Evolutionary conservation across 1,284 basidiomycete genomes (phyloP).

Genomic region (Wolfiporia cocos): DNA sequence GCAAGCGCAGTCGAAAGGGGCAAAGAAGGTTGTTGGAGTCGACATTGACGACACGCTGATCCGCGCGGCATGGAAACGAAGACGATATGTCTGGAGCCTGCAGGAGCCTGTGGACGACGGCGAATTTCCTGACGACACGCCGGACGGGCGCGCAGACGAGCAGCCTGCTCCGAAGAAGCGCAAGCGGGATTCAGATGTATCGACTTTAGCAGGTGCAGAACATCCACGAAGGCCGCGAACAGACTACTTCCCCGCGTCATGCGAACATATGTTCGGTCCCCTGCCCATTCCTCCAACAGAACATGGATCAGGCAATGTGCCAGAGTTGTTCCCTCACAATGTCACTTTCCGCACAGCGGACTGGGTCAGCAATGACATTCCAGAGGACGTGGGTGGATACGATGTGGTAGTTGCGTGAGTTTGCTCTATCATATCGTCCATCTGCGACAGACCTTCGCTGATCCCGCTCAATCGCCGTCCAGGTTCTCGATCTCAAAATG

Average conservation of each 20-base stretch:
- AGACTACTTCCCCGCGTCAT: constrained; percentile 68
- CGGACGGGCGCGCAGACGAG: neutral
- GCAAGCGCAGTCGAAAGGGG: constrained; percentile 56
- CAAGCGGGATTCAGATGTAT: constrained; percentile 10
- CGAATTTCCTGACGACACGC: neutral
- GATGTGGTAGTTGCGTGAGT: constrained; percentile 72
- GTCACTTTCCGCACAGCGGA: constrained; percentile 62
- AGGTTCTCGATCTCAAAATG: constrained; percentile 83
- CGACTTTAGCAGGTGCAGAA: too few relatives aligned
- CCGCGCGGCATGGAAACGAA: constrained; percentile 62
- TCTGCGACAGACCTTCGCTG: neutral
- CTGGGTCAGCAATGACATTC: constrained; percentile 56
- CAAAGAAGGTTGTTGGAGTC: constrained; percentile 65
- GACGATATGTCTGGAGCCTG: constrained; percentile 63
- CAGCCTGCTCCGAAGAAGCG: constrained; percentile 20
- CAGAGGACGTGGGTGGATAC: constrained; percentile 54
- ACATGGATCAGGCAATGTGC: constrained; percentile 25
- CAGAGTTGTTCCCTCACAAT: constrained; percentile 65
- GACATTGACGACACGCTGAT: constrained; percentile 75
- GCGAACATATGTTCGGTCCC: constrained; percentile 67
- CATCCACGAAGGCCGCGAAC: neutral
- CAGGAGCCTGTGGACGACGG: constrained; percentile 35
- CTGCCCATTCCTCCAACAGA: constrained; percentile 50
- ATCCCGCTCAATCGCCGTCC: neutral
- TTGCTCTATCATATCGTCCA: neutral